These are phyloP conservation scores for Karstenula rhodostoma DNA, from an alignment of 2,329 filamentous ascomycete genomes.

Conservation along the genomic window DNA sequence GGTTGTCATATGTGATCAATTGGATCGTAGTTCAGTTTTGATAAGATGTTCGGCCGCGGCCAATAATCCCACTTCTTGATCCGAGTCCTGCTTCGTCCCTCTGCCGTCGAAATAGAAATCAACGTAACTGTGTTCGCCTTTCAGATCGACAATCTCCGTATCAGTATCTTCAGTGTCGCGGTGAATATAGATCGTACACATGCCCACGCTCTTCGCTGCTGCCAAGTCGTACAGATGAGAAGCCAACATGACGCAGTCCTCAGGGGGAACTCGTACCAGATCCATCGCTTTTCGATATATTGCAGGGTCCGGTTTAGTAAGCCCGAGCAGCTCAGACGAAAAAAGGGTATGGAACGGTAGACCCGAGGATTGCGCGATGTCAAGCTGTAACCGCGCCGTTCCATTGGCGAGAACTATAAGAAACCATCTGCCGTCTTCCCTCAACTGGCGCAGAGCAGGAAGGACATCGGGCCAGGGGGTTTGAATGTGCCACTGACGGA, in stretches of 20 bases:
- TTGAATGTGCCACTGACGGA: constrained; percentile 59
- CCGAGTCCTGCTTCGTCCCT: background rate
- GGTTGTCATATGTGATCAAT: background rate
- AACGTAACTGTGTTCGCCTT: constrained; percentile 51
- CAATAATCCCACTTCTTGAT: constrained; percentile 6
- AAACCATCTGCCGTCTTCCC: constrained; percentile 44
- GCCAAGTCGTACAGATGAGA: constrained; percentile 64
- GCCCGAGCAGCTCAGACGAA: constrained; percentile 60
- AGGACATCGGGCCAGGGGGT: constrained; percentile 61
- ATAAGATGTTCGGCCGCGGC: constrained; percentile 4
- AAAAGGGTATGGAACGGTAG: constrained; percentile 62
- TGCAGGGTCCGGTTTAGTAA: constrained; percentile 55
- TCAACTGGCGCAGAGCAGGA: constrained; percentile 52
- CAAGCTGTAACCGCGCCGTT: constrained; percentile 63
- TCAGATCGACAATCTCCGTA: constrained; percentile 56
- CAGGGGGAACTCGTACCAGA: constrained; percentile 54
- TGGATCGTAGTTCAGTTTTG: background rate
- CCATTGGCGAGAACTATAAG: constrained; percentile 64
- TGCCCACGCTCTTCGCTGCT: constrained; percentile 58
- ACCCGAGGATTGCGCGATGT: constrained; percentile 58
- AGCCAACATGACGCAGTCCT: constrained; percentile 62
- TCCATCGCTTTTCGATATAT: constrained; percentile 58
- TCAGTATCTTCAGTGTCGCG: constrained; percentile 63
- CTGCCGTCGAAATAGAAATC: constrained; percentile 46
- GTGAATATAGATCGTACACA: constrained; percentile 62